A percentile compares a stretch with the other conserved stretches of the same genome.
phyloP scores from a whole-genome alignment of 2,329 filamentous ascomycete species.

The Cordyceps farinosa region DNA sequence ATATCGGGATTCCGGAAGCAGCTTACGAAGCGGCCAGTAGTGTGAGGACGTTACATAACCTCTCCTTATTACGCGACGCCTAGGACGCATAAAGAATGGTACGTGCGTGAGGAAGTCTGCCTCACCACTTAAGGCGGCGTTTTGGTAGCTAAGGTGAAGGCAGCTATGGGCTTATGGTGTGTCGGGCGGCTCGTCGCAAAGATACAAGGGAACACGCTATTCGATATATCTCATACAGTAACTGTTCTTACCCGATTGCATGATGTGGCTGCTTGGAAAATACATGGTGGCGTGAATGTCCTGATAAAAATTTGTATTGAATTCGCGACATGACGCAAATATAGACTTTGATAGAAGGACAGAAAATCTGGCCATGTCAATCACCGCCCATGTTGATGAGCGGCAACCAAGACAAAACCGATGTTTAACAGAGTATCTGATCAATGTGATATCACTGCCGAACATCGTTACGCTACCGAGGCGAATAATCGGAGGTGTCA shows the following conservation, averaged over 20 bases:
- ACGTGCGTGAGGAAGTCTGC: background rate
- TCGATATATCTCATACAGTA: background rate
- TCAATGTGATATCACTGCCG: background rate
- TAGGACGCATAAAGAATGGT: background rate
- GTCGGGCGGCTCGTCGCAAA: slow-evolving; percentile 2
- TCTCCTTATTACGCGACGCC: background rate
- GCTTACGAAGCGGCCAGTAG: background rate
- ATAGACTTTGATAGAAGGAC: background rate
- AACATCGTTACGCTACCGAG: background rate
- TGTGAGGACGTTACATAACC: background rate
- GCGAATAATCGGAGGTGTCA: background rate
- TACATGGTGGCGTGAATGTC: background rate
- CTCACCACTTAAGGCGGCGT: background rate
- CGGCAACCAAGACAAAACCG: background rate
- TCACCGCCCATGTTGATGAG: background rate
- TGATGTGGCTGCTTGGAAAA: slow-evolving; percentile 9
- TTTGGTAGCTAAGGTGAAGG: background rate
- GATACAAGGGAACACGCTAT: background rate
- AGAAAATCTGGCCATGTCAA: background rate
- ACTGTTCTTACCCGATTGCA: background rate
- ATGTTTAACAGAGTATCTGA: background rate
- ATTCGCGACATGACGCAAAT: background rate
- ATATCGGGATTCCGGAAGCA: background rate
- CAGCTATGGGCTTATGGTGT: background rate
- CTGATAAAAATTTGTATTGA: background rate